Evolutionary conservation across 2,329 filamentous ascomycete genomes (phyloP), one percentile per base, ranked within the genome.

Genomic region (Clarireedia homoeocarpa): DNA sequence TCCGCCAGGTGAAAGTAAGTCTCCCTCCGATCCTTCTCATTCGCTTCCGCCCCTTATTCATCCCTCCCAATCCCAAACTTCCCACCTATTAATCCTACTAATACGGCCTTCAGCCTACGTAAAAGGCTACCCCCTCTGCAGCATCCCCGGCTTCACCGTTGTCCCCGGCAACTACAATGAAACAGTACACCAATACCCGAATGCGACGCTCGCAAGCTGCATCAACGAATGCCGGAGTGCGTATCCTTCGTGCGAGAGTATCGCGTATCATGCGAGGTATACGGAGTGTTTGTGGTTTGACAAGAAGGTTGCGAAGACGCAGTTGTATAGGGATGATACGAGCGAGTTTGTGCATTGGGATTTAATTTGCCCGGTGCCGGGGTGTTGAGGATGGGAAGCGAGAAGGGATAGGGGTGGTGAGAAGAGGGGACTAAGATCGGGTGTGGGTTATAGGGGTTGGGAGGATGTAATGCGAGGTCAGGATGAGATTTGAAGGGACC

Each of bases 331-430:
- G 15, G 47, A 51, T 51, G 38, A 36, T 24, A 26, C 14, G 9
- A 55, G 53, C 42, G 53, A 36, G 36, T 51, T 55, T n/a, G 38
- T 51, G 27, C 53, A 55, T 45, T 55, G 50, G n/a, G 53, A 55
- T 51, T 50, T 55, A 15, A 50, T 55, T 38, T 55, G 53, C 9
- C 38, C 47, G 4, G 20, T 40, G 12, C 47, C 47, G 10, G 27
- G 26, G 34, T 55, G 39, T 27, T 44, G n/a, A 24, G 15, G 9
- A 10, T 9, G 15, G 42, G 10, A 4, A 12, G 6, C n/a, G 42
- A 24, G 15, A 9, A 5, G 5, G 1, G 38, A 5, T 2, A 40
- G 3, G 38, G 2, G 17, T n/a, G 2, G 14, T 12, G 38, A 15
- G 15, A 17, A 15, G 39, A 2, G 15, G 38, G 6, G 14, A 2